A percentile compares a stretch with the other conserved stretches of the same genome.
Evolutionary conservation across 1,139 yeast species (phyloP).

Genomic region (Kluyveromyces sp.): DNA sequence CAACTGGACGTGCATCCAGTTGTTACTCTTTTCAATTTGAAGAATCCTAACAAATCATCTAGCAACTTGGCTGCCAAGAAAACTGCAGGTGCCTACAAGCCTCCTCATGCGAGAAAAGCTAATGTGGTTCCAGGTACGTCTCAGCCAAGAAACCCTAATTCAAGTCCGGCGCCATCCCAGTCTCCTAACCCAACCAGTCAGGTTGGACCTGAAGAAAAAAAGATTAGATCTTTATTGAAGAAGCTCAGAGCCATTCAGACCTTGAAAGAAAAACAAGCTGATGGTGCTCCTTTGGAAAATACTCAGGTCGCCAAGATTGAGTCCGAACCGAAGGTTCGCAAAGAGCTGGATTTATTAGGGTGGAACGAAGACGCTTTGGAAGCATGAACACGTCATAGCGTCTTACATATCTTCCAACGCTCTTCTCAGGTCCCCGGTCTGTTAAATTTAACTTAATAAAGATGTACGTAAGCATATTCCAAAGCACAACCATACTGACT

Average conservation of each 20-base stretch:
- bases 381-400: background rate
- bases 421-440: too few relatives aligned
- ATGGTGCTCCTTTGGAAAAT: constrained; percentile 81
- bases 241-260: constrained; percentile 91
- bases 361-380: constrained; percentile 24
- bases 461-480: too few relatives aligned
- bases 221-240: constrained; percentile 81
- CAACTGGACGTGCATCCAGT: constrained; percentile 51
- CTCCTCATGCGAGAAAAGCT: constrained; percentile 83
- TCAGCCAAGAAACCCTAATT: constrained; percentile 19
- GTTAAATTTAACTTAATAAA: too few relatives aligned
- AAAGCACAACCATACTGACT: too few relatives aligned
- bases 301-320: constrained; percentile 86
- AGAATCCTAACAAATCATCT: constrained; percentile 33
- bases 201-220: constrained; percentile 64
- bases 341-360: constrained; percentile 66
- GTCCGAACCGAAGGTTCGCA: constrained; percentile 74
- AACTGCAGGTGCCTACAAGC: constrained; percentile 85
- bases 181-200: constrained; percentile 15
- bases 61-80: constrained; percentile 38
- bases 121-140: constrained; percentile 33
- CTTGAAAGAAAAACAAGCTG: constrained; percentile 76
- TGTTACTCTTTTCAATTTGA: constrained; percentile 51
- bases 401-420: background rate
- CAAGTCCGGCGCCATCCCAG: constrained; percentile 25